phyloP scores from a whole-genome alignment of 2,329 filamentous ascomycete species.

The Hypoxylon rubiginosum region DNA sequence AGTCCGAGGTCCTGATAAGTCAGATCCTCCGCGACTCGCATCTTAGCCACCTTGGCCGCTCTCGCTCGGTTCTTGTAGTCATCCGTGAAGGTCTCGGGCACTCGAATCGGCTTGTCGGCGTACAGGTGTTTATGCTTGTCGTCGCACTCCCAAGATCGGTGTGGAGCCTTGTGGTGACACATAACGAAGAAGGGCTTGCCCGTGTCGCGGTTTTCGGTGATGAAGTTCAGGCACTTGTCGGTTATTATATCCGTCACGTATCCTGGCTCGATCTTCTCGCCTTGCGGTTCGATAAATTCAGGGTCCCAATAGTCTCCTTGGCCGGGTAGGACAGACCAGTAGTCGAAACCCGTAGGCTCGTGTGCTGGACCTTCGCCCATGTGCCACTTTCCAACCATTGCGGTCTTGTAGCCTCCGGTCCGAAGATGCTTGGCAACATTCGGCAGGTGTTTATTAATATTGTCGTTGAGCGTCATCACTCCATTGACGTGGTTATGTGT shows the following conservation, averaged over 20 bases:
- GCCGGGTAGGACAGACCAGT: slow-evolving; percentile 65
- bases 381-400: slow-evolving; percentile 69
- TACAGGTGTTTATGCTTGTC: slow-evolving; percentile 64
- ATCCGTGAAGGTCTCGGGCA: slow-evolving; percentile 66
- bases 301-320: slow-evolving; percentile 68
- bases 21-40: slow-evolving; percentile 57
- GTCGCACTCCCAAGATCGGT: slow-evolving; percentile 66
- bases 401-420: slow-evolving; percentile 62
- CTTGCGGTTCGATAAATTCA: slow-evolving; percentile 59
- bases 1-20: slow-evolving; percentile 66
- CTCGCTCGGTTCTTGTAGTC: slow-evolving; percentile 67
- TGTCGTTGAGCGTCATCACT: slow-evolving; percentile 63
- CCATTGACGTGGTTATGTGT: slow-evolving; percentile 67
- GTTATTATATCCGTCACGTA: slow-evolving; percentile 68
- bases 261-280: slow-evolving; percentile 53
- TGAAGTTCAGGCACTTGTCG: slow-evolving; percentile 61
- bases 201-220: slow-evolving; percentile 50
- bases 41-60: slow-evolving; percentile 61
- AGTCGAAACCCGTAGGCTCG: slow-evolving; percentile 65
- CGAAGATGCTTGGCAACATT: slow-evolving; percentile 66
- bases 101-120: slow-evolving; percentile 56
- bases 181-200: slow-evolving; percentile 66
- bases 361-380: slow-evolving; percentile 62
- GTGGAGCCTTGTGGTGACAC: slow-evolving; percentile 70
- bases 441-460: slow-evolving; percentile 64